Percentiles rank a stretch among this genome's conserved stretches.
Evolutionary conservation across 768 basidiomycete species (phyloP).

Genomic region (Mycena olivaceomarginata): DNA sequence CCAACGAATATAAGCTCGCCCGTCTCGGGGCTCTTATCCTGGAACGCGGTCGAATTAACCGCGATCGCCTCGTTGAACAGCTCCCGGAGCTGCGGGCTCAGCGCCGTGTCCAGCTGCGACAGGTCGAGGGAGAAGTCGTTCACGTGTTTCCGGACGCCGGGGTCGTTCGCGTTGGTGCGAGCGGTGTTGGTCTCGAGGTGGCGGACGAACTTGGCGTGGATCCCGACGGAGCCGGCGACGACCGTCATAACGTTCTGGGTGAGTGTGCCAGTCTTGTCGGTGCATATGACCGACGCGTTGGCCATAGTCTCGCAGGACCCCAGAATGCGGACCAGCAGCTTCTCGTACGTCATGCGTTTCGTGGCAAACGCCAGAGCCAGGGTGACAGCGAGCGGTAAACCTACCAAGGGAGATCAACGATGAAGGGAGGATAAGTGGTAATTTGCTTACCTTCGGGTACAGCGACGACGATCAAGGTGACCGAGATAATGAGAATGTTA

Average conservation of each 20-base stretch:
- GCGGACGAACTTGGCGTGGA: constrained; percentile 95
- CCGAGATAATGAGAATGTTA: constrained; percentile 95
- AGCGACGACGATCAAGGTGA: constrained; percentile 93
- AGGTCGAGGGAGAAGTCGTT: constrained; percentile 94
- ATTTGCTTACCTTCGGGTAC: constrained; percentile 82
- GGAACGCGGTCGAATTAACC: constrained; percentile 96
- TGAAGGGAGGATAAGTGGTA: constrained; percentile 27
- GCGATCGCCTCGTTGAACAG: constrained; percentile 92
- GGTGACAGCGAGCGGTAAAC: constrained; percentile 96
- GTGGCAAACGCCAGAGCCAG: constrained; percentile 98
- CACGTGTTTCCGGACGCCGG: constrained; percentile 64
- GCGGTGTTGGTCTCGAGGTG: constrained; percentile 81
- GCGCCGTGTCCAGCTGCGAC: constrained; percentile 75
- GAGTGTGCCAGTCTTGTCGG: constrained; percentile 97
- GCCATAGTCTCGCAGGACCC: constrained; percentile 99
- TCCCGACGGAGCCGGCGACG: constrained; percentile 95
- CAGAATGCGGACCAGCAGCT: constrained; percentile 95
- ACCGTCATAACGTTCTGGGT: constrained; percentile 97
- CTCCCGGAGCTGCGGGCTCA: constrained; percentile 75
- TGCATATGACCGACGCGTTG: constrained; percentile 96
- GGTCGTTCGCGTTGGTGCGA: constrained; percentile 79
- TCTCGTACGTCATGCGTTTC: constrained; percentile 97
- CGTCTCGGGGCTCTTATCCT: constrained; percentile 81
- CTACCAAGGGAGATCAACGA: constrained; percentile 57
- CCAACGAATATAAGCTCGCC: constrained; percentile 84